Evolutionary conservation across 108 stramenopile genomes (phyloP).

Genomic region (Conticribra weissflogii): DNA sequence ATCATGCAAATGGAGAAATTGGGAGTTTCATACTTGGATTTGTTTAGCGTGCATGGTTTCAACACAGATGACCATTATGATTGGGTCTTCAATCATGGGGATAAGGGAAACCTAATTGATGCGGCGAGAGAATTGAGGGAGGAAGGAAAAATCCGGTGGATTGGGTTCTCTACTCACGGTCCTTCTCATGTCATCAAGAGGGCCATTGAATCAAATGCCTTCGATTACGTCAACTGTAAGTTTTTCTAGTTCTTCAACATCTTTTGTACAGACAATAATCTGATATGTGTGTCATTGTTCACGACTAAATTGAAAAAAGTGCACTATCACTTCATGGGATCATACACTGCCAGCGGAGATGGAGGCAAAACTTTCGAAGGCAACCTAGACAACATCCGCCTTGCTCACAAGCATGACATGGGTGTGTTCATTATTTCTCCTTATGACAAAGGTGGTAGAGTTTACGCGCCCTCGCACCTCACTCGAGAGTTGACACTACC

Average conservation of each 20-base stretch:
- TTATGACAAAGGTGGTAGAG: slow-evolving; percentile 87
- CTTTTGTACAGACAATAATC: too few species aligned
- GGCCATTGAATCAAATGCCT: slow-evolving; percentile 74
- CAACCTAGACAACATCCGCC: slow-evolving; percentile 64
- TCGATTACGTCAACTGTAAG: slow-evolving; percentile 80
- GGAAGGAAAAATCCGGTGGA: slow-evolving; percentile 76
- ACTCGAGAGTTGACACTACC: slow-evolving; percentile 73
- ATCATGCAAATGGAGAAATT: slow-evolving; percentile 60
- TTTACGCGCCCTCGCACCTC: slow-evolving; percentile 74
- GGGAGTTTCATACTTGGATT: slow-evolving; percentile 83
- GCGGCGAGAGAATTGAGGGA: slow-evolving; percentile 62
- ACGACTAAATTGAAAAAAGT: slow-evolving; percentile 38
- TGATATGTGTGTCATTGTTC: too few species aligned
- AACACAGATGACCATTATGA: slow-evolving; percentile 66
- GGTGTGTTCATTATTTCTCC: slow-evolving; percentile 88
- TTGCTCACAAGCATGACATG: slow-evolving; percentile 80
- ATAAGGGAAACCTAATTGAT: slow-evolving; percentile 66
- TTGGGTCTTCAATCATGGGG: slow-evolving; percentile 63
- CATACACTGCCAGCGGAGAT: slow-evolving; percentile 83
- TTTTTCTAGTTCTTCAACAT: background rate
- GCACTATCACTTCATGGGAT: slow-evolving; percentile 89
- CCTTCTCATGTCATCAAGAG: slow-evolving; percentile 68
- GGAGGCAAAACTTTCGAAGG: slow-evolving; percentile 52
- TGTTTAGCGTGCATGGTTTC: slow-evolving; percentile 88
- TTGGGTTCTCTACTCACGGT: slow-evolving; percentile 91